Percentiles rank a stretch among this genome's conserved stretches.
These are phyloP conservation scores for Hanseniaspora valbyensis DNA, from an alignment of 805 yeast genomes.

Conservation along the genomic window DNA sequence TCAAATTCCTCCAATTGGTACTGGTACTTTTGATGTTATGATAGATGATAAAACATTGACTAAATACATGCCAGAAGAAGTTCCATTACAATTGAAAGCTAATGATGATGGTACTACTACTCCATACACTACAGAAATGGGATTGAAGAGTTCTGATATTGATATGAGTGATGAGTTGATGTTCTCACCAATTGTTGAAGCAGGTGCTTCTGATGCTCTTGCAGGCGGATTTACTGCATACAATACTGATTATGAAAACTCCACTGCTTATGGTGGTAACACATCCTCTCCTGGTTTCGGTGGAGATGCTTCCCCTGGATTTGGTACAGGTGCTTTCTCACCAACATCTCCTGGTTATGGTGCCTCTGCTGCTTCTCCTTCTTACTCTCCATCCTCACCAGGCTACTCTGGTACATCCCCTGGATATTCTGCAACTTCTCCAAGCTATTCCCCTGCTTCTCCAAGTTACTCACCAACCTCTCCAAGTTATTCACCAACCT, in stretches of 20 bases:
- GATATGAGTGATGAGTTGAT: conserved; percentile 62
- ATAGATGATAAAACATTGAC: conserved; percentile 81
- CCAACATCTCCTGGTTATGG: conserved; percentile 70
- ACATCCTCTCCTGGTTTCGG: conserved; percentile 52
- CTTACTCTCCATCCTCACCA: conserved; percentile 60
- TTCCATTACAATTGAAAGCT: conserved; percentile 22
- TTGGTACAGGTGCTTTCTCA: conserved; percentile 64
- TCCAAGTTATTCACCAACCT: conserved; percentile 56
- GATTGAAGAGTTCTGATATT: conserved; percentile 48
- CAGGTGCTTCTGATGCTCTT: conserved; percentile 65
- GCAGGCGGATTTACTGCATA: conserved; percentile 82
- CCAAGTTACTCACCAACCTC: conserved; percentile 73
- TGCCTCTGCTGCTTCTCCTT: conserved; percentile 56
- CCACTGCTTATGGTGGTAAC: conserved; percentile 43
- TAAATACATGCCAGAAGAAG: conserved; percentile 34
- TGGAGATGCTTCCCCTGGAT: conserved; percentile 53
- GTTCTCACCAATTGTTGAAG: conserved; percentile 85
- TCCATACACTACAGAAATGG: conserved; percentile 66
- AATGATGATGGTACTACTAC: conserved; percentile 67
- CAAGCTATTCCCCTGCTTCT: conserved; percentile 62
- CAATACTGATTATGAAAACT: conserved; percentile 57
- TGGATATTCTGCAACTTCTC: conserved; percentile 61
- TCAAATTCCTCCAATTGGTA: conserved; percentile 96
- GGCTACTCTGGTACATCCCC: conserved; percentile 72
- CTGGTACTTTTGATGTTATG: conserved; percentile 94